phyloP scores from a whole-genome alignment of 148 eudicot species.

The Spergularia bocconei region DNA sequence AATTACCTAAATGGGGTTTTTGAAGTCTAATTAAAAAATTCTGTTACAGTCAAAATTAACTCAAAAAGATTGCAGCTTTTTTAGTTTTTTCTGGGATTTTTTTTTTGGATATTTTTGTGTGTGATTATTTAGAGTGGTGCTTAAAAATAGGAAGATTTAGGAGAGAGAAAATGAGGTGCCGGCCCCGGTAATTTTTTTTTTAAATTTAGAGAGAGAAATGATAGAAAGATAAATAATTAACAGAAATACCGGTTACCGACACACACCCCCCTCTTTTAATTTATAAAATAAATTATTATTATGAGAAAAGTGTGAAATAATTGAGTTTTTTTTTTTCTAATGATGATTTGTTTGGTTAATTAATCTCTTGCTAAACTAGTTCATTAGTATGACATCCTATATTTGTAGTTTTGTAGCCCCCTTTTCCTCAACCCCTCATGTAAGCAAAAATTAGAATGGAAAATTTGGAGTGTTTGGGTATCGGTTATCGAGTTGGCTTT shows the following conservation, averaged over 20 bases:
- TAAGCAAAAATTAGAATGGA: no score
- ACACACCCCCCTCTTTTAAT: background rate
- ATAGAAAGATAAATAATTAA: conserved; percentile 14
- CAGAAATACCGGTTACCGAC: conserved; percentile 39
- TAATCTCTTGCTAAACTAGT: no score
- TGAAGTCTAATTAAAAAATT: background rate
- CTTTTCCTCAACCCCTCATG: no score
- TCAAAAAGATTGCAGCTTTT: conserved; percentile 15
- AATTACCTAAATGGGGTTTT: conserved; percentile 23
- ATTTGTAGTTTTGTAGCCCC: no score
- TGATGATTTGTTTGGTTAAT: no score
- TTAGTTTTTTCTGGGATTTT: background rate
- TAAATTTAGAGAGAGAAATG: conserved; percentile 13
- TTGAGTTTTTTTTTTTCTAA: no score
- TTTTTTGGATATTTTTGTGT: background rate
- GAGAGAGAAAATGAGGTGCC: conserved; percentile 28
- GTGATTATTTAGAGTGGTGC: background rate
- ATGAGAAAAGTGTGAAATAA: no score
- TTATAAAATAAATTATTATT: no score
- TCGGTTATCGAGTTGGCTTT: no score
- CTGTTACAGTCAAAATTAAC: background rate
- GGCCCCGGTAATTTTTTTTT: conserved; percentile 9
- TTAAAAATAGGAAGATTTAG: conserved; percentile 26
- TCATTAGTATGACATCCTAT: no score
- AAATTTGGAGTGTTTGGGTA: no score